Base-by-base conservation (phyloP, 2,329 filamentous ascomycete genomes). In the Aspergillus intermedius region DNA sequence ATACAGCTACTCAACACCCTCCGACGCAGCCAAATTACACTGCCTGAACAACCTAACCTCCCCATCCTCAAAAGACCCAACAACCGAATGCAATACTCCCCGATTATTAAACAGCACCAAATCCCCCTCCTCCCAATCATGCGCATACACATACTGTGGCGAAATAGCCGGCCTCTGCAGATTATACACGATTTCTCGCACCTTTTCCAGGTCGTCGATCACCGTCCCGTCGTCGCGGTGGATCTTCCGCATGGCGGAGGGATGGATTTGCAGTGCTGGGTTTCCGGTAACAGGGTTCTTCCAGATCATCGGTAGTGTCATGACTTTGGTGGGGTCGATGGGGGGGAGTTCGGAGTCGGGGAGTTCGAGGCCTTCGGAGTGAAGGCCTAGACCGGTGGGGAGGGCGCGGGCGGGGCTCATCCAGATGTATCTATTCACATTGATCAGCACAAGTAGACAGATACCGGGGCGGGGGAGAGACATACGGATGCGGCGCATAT, bases 21-120 rank as follows among this genome's bases (percentile, higher is more conserved):
- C 58, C 17, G 56, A 61, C 9, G 59, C 61, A n/a, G 86, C 86
- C 65, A 90, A 74, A 64, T 91, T 90, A 68, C 87, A 91, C 72
- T 91, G 87, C 53, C 86, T 73, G 62, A 91, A 90, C 51, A 91
- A 64, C 41, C 87, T 71, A 28, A 89, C 81, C 71, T 90, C 86
- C n/a, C 86, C 79, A 44, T 83, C 78, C 6, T 77, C 76, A 66
- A 91, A 90, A 1, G 83, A 83, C 1, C 86, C 87, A 0, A 88
- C 86, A 1, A 91, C 87, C 3, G 80, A 84, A 65, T 91, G 87
- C 48, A 90, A 63, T 13, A 88, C 75, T 1, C 86, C 87, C 8
- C 85, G 80, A 61, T 91, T 91, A 65, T 91, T 84, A 68, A 91
- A 91, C 22, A 91, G 71, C 0, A 88, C 87, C 49, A 88, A 68